Base-by-base conservation (phyloP, 805 yeast genomes). In the Tetrapisispora namnaoensis region DNA sequence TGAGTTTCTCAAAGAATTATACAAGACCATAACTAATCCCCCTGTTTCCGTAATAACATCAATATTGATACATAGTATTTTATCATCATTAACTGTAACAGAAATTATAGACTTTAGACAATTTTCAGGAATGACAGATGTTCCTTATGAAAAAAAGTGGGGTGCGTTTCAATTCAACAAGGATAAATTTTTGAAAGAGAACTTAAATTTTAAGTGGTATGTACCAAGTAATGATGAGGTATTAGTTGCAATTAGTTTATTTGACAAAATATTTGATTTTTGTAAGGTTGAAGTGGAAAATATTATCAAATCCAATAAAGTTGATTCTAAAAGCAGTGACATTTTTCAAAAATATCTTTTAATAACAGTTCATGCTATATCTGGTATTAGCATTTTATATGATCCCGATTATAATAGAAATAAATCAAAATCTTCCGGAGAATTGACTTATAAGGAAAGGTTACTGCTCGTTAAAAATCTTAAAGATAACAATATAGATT, bases 151-250 rank as follows among this genome's bases (percentile, higher is more conserved):
- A 45, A 72, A 72, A 21, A 75, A 82, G 50, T 86, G 95, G 95
- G 95, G 95, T 42, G 88, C 80, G 0, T 74, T 77, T 50, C 88
- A 83, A 55, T 78, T 81, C 55, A 77, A 75, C 52, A 65, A 71
- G 0, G 57, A 64, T 18, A 70, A 86, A 52, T 79, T 82, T 47
- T 60, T 71, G 1, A 49, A 58, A 13, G 75, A 74, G 14, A 75
- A 77, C 51, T 62, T 85, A 34, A 57, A 71, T 0, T 80, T 88
- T 54, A 68, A 73, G 1, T 91, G 99, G 99, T 87, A 82, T 57
- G 62, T 73, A 1, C 97, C 98, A 0, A 59, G 71, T 1, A 65
- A 64, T 2, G 65, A 57, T 2, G 89, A 83, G 43, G 68, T 86
- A 2, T 68, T 69, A 0, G 76, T 77, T 58, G 90, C 95, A 0